phyloP scores from a whole-genome alignment of 495 filamentous ascomycete genomes.

The Alectoria sarmentosa region DNA sequence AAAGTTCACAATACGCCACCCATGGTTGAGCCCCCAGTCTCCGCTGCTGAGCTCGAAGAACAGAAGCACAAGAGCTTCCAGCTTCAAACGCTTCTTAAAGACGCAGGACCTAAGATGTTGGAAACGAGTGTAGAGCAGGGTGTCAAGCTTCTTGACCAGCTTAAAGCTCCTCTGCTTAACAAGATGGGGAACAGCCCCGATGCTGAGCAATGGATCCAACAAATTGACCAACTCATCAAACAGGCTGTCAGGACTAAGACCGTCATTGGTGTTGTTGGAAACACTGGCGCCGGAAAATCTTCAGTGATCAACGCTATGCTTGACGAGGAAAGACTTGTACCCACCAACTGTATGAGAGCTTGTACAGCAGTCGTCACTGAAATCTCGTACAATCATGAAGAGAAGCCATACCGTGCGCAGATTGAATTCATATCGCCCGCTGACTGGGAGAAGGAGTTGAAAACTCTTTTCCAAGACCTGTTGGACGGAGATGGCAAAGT shows the following conservation, averaged over 20 bases:
- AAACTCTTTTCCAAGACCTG: constrained; percentile 43
- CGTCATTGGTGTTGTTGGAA: constrained; percentile 52
- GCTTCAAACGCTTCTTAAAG: constrained; percentile 33
- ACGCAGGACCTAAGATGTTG: constrained; percentile 33
- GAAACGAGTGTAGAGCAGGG: constrained; percentile 37
- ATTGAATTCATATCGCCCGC: constrained; percentile 52
- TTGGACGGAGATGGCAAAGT: constrained; percentile 39
- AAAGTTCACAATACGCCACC: neutral
- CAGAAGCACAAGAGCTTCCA: constrained; percentile 26
- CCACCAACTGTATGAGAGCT: constrained; percentile 54
- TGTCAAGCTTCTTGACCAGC: constrained; percentile 30
- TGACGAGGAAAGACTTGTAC: constrained; percentile 46
- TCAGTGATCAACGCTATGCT: constrained; percentile 54
- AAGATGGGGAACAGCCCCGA: constrained; percentile 24
- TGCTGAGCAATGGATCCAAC: constrained; percentile 35
- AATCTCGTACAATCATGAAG: constrained; percentile 54
- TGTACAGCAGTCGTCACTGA: constrained; percentile 63
- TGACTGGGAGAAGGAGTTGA: constrained; percentile 54
- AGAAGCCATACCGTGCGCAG: constrained; percentile 49
- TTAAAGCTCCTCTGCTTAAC: constrained; percentile 26
- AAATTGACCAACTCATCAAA: constrained; percentile 35
- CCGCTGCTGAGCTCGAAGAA: constrained; percentile 11
- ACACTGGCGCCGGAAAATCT: constrained; percentile 53
- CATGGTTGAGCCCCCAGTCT: constrained; percentile 9
- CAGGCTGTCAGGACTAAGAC: constrained; percentile 36